Evolutionary conservation across 2,329 filamentous ascomycete species (phyloP).

Genomic region (Dichotomopilus funicola): DNA sequence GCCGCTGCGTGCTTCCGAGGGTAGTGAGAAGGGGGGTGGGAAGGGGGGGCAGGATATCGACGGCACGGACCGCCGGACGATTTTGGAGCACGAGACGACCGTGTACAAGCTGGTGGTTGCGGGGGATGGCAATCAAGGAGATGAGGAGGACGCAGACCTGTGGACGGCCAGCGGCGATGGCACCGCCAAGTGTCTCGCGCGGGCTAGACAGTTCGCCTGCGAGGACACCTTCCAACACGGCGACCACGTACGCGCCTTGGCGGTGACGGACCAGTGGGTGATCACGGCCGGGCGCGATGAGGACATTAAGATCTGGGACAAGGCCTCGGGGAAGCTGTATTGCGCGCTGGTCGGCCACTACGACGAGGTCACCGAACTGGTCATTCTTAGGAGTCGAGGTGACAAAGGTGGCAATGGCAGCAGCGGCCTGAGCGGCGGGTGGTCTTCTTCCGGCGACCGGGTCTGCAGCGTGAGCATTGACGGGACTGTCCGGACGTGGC

Average conservation of each 20-base stretch:
- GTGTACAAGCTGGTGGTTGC: slow-evolving; percentile 78
- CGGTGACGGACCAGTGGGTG: slow-evolving; percentile 68
- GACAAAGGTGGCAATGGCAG: too few species aligned
- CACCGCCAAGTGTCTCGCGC: slow-evolving; percentile 70
- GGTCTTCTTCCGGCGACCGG: slow-evolving; percentile 31
- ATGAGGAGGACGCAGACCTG: slow-evolving; percentile 53
- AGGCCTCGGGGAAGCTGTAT: slow-evolving; percentile 62
- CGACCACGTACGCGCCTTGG: slow-evolving; percentile 82
- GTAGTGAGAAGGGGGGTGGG: too few species aligned
- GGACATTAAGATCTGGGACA: slow-evolving; percentile 85
- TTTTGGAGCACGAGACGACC: slow-evolving; percentile 82
- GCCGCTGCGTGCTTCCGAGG: too few species aligned
- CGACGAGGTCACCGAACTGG: slow-evolving; percentile 82
- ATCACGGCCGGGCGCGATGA: slow-evolving; percentile 88
- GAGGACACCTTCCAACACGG: slow-evolving; percentile 74
- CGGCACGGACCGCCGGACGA: slow-evolving; percentile 41
- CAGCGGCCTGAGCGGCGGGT: slow-evolving; percentile 28
- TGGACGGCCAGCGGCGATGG: slow-evolving; percentile 95
- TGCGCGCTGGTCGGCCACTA: slow-evolving; percentile 77
- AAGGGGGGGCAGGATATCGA: slow-evolving; percentile 24
- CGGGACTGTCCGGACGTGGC: slow-evolving; percentile 80
- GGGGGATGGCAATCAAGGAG: slow-evolving; percentile 36
- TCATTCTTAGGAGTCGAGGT: slow-evolving; percentile 24
- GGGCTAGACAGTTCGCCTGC: slow-evolving; percentile 59
- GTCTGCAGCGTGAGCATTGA: slow-evolving; percentile 85